phyloP scores from a whole-genome alignment of 2,329 filamentous ascomycete species.

The Pleomassaria siparia region DNA sequence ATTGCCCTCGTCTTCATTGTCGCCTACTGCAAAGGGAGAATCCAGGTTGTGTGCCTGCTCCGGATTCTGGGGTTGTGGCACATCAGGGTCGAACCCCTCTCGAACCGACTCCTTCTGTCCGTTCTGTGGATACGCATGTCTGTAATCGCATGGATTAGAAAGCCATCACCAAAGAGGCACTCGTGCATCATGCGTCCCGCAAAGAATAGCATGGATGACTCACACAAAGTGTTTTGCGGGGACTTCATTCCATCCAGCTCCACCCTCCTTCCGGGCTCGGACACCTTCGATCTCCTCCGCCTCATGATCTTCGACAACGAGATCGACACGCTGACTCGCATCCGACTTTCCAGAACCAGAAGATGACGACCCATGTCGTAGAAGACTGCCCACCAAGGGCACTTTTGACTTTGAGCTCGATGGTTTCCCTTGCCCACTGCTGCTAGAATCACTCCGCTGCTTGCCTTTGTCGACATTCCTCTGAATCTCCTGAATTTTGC shows the following conservation, averaged over 20 bases:
- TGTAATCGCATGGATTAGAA: constrained; percentile 31
- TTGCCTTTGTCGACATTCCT: constrained; percentile 47
- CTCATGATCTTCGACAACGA: constrained; percentile 65
- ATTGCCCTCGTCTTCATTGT: constrained; percentile 40
- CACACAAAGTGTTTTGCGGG: constrained; percentile 59
- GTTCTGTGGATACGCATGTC: constrained; percentile 50
- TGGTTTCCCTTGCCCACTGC: constrained; percentile 34
- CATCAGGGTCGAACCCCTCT: constrained; percentile 57
- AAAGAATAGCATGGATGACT: too few relatives aligned
- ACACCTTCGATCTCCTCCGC: constrained; percentile 64
- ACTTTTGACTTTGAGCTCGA: constrained; percentile 35
- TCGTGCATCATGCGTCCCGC: too few relatives aligned
- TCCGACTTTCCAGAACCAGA: constrained; percentile 55
- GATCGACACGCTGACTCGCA: constrained; percentile 65
- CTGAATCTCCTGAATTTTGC: constrained; percentile 49
- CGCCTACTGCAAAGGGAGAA: constrained; percentile 47
- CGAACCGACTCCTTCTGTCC: constrained; percentile 54
- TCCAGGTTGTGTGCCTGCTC: constrained; percentile 49
- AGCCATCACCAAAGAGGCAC: background rate
- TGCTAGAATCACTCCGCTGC: constrained; percentile 43
- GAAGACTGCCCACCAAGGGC: constrained; percentile 41
- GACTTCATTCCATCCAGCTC: constrained; percentile 60
- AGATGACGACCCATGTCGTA: constrained; percentile 51
- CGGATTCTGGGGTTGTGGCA: constrained; percentile 45
- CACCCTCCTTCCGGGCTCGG: constrained; percentile 63